Evolutionary conservation across 1,284 basidiomycete genomes (phyloP).

Genomic region (Papiliotrema laurentii): DNA sequence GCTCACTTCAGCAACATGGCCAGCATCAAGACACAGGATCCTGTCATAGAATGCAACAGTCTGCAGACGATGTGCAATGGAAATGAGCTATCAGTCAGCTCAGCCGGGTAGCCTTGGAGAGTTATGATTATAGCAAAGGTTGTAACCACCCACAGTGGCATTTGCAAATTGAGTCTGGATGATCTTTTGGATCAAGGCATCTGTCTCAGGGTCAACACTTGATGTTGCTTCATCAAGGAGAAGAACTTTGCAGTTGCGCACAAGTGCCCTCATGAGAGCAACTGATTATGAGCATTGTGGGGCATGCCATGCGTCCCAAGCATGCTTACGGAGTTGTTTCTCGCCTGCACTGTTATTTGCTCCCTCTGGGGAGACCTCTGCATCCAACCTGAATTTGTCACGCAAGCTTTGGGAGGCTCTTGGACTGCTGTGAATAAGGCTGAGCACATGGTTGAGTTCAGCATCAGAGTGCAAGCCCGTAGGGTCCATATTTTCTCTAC

Average conservation of each 20-base stretch:
- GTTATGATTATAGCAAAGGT: no score
- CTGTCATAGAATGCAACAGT: constrained; percentile 56
- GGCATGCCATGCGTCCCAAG: background rate
- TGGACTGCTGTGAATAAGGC: constrained; percentile 49
- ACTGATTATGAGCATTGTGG: constrained; percentile 41
- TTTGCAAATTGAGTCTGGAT: constrained; percentile 64
- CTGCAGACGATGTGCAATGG: constrained; percentile 68
- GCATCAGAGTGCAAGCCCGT: constrained; percentile 50
- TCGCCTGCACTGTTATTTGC: constrained; percentile 54
- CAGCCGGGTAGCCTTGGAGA: background rate
- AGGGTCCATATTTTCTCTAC: constrained; percentile 19
- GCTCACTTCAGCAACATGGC: constrained; percentile 29
- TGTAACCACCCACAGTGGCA: constrained; percentile 24
- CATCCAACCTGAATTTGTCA: constrained; percentile 62
- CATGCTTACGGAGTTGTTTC: constrained; percentile 17
- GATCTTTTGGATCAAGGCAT: constrained; percentile 66
- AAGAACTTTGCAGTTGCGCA: constrained; percentile 64
- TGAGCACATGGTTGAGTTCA: constrained; percentile 53
- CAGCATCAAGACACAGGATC: constrained; percentile 41
- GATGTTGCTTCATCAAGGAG: constrained; percentile 54
- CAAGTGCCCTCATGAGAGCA: constrained; percentile 63
- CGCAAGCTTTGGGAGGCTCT: constrained; percentile 34
- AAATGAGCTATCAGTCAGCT: constrained; percentile 50
- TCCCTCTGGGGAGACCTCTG: constrained; percentile 31
- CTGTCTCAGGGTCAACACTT: constrained; percentile 72